Conservation (phyloP, 2,329 filamentous ascomycete species). For the Fusarium circinatum region DNA sequence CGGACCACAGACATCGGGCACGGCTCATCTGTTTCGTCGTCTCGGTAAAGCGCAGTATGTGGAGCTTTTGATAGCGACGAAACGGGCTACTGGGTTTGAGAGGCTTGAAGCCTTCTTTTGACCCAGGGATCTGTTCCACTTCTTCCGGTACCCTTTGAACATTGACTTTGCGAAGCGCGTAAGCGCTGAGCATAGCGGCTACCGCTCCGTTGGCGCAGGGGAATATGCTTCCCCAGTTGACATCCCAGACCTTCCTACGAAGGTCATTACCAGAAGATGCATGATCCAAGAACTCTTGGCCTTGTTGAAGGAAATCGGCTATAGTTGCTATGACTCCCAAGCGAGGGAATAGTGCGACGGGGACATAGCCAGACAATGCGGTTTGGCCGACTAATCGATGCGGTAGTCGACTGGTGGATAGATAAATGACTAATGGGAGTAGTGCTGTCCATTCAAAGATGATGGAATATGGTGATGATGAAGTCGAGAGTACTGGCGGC, state of each 20-base stretch:
- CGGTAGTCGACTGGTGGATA: not conserved
- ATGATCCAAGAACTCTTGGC: not conserved
- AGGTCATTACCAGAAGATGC: not conserved
- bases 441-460: not conserved
- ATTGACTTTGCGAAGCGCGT: not conserved
- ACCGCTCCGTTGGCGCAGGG: not conserved
- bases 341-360: not conserved
- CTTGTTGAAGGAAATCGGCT: not conserved
- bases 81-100: not conserved
- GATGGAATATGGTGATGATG: not conserved
- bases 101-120: not conserved
- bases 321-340: not conserved
- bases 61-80: not conserved
- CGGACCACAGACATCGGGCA: not conserved
- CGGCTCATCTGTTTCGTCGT: not conserved
- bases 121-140: not conserved
- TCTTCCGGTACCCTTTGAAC: not conserved
- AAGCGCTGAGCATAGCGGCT: not conserved
- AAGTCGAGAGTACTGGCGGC: not conserved
- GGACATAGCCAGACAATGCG: not conserved
- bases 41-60: not conserved
- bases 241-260: not conserved
- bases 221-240: not conserved
- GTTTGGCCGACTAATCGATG: not conserved
- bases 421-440: not conserved